Conservation (phyloP, 805 yeast species). For the Cyberlindnera subsufficiens region DNA sequence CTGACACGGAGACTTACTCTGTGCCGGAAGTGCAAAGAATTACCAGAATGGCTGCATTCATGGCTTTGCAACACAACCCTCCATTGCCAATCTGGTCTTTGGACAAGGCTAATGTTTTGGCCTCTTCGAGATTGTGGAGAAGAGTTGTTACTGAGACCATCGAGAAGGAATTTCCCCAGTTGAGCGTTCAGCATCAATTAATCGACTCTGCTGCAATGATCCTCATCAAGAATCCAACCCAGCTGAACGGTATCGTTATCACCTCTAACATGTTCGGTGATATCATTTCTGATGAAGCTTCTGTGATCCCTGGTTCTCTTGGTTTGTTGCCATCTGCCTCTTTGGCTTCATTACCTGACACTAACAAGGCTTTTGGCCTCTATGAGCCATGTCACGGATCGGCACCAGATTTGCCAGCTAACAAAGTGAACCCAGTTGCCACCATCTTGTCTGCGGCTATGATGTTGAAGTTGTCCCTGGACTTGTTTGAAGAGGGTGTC, state of each 20-base stretch:
- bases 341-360: constrained; percentile 93
- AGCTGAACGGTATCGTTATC: constrained; percentile 85
- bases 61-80: constrained; percentile 89
- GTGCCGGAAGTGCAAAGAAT: constrained; percentile 92
- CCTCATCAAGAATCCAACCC: constrained; percentile 83
- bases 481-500: constrained; percentile 76
- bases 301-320: constrained; percentile 95
- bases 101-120: constrained; percentile 96
- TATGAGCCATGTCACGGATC: constrained; percentile 99
- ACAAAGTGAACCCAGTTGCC: constrained; percentile 93
- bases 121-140: constrained; percentile 95
- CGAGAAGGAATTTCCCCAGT: constrained; percentile 82
- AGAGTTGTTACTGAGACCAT: constrained; percentile 84
- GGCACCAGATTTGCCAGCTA: constrained; percentile 87
- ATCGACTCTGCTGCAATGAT: constrained; percentile 99
- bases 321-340: constrained; percentile 95
- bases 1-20: constrained; percentile 90
- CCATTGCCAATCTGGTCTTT: constrained; percentile 94
- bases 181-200: constrained; percentile 85
- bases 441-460: constrained; percentile 93
- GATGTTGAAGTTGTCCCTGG: constrained; percentile 92
- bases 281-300: constrained; percentile 95
- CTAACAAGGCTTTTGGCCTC: constrained; percentile 89
- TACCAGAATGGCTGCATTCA: constrained; percentile 96
- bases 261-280: constrained; percentile 98